These are phyloP conservation scores for Oryza meridionalis DNA, from an alignment of 176 grass and related monocot species.

Conservation along the genomic window DNA sequence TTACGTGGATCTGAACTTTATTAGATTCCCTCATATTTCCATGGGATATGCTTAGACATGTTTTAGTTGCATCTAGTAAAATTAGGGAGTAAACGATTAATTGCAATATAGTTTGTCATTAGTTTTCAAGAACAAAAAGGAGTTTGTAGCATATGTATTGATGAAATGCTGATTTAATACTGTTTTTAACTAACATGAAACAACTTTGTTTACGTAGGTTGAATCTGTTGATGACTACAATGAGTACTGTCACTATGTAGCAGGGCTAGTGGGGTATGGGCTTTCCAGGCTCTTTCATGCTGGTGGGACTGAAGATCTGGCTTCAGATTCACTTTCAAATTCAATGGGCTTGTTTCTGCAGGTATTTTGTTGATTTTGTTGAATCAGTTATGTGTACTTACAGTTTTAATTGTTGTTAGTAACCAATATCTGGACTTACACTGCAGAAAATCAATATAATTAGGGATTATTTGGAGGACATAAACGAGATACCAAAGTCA, in stretches of 20 bases:
- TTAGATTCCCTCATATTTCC: slow-evolving; percentile 19
- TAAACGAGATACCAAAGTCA: slow-evolving; percentile 94
- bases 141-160: too few relatives aligned
- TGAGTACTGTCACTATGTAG: slow-evolving; percentile 99
- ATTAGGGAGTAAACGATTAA: not conserved
- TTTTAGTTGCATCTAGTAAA: slow-evolving; percentile 21
- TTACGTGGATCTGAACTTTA: slow-evolving; percentile 21
- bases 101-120: not conserved
- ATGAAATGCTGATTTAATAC: not conserved
- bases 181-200: slow-evolving; percentile 34
- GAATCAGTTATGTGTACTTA: slow-evolving; percentile 19
- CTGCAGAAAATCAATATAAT: slow-evolving; percentile 99
- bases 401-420: not conserved
- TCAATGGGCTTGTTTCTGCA: slow-evolving; percentile 99
- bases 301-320: slow-evolving; percentile 72
- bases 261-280: slow-evolving; percentile 91
- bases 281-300: slow-evolving; percentile 95
- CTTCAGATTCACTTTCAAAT: slow-evolving; percentile 79
- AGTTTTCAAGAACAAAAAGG: too few relatives aligned
- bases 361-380: slow-evolving; percentile 45
- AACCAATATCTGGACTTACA: slow-evolving; percentile 38
- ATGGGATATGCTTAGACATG: not conserved
- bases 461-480: slow-evolving; percentile 98
- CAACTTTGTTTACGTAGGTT: slow-evolving; percentile 61
- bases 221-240: slow-evolving; percentile 83